A percentile compares a stretch with the other conserved stretches of the same genome.
phyloP scores from a whole-genome alignment of 2,329 filamentous ascomycete species.

The Ophiobolus disseminans region DNA sequence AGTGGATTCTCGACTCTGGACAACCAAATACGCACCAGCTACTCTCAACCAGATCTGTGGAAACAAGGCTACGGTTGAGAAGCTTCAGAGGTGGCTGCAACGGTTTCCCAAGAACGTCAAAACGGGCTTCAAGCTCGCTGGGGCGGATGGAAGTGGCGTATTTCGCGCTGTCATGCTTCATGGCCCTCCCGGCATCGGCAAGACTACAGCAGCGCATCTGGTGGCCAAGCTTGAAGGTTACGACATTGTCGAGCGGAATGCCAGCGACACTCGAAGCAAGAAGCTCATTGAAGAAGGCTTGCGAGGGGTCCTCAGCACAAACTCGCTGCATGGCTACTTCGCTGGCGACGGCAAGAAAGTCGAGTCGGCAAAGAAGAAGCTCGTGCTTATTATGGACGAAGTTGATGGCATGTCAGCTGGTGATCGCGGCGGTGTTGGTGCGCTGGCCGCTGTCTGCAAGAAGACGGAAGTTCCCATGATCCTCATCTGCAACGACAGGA shows the following conservation, averaged over 20 bases:
- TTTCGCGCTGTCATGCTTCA: constrained; percentile 94
- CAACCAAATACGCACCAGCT: constrained; percentile 91
- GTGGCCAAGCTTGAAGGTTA: constrained; percentile 92
- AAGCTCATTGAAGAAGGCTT: constrained; percentile 89
- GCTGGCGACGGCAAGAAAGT: constrained; percentile 81
- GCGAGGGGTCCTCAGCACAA: constrained; percentile 92
- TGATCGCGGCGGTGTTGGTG: constrained; percentile 93
- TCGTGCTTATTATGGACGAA: constrained; percentile 98
- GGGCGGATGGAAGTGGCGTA: constrained; percentile 81
- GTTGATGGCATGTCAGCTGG: constrained; percentile 99
- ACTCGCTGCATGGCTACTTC: constrained; percentile 89
- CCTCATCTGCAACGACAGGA: constrained; percentile 95
- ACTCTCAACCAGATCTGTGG: constrained; percentile 88
- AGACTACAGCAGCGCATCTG: constrained; percentile 94
- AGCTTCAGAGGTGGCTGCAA: constrained; percentile 84
- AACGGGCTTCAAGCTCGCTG: constrained; percentile 80
- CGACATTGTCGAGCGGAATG: constrained; percentile 93
- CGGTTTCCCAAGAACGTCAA: constrained; percentile 81
- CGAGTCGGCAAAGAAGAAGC: constrained; percentile 83
- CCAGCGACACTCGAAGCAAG: constrained; percentile 94
- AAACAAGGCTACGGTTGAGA: constrained; percentile 90
- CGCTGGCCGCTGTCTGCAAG: constrained; percentile 91
- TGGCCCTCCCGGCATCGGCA: constrained; percentile 94
- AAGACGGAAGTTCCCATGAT: constrained; percentile 96
- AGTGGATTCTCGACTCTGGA: constrained; percentile 70